Base-by-base conservation (phyloP, 768 basidiomycete genomes). In the Plicaturopsis crispa region DNA sequence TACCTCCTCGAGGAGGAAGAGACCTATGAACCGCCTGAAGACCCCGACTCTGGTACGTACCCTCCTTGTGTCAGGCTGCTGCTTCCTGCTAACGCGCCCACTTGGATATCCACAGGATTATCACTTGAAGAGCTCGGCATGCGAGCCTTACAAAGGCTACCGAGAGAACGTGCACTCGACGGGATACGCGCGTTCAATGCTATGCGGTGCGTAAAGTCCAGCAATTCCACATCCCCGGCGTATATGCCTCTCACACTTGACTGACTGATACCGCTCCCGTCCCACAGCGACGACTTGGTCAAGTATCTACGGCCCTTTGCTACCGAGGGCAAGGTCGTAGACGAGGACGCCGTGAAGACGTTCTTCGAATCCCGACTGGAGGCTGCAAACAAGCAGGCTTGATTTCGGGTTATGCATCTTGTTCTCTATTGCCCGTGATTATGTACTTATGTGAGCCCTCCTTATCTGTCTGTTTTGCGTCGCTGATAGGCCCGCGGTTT, bases 51-150 rank as follows among this genome's bases (percentile, higher is more conserved):
- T 44, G 78, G 87, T 79, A 36, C 28, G 56, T 40, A 8, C 28
- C n/a, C 8, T 8, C 16, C 16, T 14, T 5, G 14, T 22, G 4
- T 17, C 13, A 19, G 43, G 26, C 38, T 20, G 17, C 34, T 24
- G 22, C 30, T 33, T 21, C 26, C 33, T n/a, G 44, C 36, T 31
- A 37, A 6, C 14, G 28, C 28, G 28, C 28, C 28, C 28, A n/a
- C n/a, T n/a, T n/a, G n/a, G n/a, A n/a, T n/a, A n/a, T n/a, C n/a
- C 10, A 6, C 31, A 86, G 87, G 75, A 18, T 62, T 88, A 35
- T 84, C 87, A 13, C 60, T 91, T 23, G 88, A 90, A 54, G 85
- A 88, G 52, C 70, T 91, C 4, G 88, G 88, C 8, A 69, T 87
- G 66, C 80, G 87, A 35, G 88, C 87, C 1, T 60, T 91, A 6